A percentile compares a stretch with the other conserved stretches of the same genome.
Evolutionary conservation across 1,284 basidiomycete species (phyloP).

Genomic region (Leccinum solheimii): DNA sequence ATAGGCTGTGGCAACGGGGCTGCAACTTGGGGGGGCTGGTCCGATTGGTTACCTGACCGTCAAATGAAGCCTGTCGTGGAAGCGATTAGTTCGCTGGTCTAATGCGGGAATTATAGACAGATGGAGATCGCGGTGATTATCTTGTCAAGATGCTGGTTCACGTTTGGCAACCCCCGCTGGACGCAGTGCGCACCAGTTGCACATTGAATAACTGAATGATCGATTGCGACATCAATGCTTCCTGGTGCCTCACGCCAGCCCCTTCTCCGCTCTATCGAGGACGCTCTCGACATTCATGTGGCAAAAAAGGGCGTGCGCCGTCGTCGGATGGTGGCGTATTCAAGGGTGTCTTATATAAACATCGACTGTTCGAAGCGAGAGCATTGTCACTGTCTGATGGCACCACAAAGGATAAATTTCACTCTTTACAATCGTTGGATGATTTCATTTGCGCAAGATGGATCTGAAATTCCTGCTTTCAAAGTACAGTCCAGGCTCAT

Average conservation of each 20-base stretch:
- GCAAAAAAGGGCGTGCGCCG: slow-evolving; percentile 6
- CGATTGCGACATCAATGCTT: slow-evolving; percentile 5
- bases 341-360: not conserved
- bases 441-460: slow-evolving; percentile 14
- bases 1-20: slow-evolving; percentile 5
- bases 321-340: slow-evolving; percentile 9
- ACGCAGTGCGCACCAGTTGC: not conserved
- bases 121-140: slow-evolving; percentile 31
- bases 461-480: slow-evolving; percentile 12
- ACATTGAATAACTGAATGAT: not conserved
- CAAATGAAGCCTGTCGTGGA: not conserved
- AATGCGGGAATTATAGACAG: slow-evolving; percentile 17
- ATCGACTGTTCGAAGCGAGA: slow-evolving; percentile 10
- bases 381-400: not conserved
- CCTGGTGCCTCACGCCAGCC: slow-evolving; percentile 4
- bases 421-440: slow-evolving; percentile 8
- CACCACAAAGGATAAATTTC: slow-evolving; percentile 3
- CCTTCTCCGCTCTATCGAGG: slow-evolving; percentile 13
- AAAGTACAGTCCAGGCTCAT: slow-evolving; percentile 2
- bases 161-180: not conserved
- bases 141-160: slow-evolving; percentile 1
- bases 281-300: slow-evolving; percentile 12
- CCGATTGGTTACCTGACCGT: not conserved
- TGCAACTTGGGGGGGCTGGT: not conserved
- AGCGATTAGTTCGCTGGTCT: slow-evolving; percentile 14